phyloP scores from a whole-genome alignment of 495 filamentous ascomycete species.

The Tirmania nivea region DNA sequence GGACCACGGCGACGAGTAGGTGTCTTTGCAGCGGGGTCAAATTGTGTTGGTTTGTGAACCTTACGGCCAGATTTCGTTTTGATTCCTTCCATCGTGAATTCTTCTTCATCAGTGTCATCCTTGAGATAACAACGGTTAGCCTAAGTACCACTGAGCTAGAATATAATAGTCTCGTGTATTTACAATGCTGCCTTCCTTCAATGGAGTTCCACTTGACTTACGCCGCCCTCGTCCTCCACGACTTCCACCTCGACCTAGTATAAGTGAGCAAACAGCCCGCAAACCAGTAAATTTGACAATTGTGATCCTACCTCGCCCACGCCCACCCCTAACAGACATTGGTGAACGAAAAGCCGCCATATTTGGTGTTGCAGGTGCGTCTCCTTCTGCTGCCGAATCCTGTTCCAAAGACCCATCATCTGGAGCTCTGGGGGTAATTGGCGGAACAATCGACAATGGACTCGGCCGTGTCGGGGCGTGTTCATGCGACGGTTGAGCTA shows the following conservation, averaged over 20 bases:
- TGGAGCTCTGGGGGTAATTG: neutral
- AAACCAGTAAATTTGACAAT: no score
- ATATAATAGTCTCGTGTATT: no score
- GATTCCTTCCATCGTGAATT: constrained; percentile 19
- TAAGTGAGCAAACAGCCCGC: no score
- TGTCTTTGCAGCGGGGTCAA: constrained; percentile 37
- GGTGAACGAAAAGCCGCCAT: no score
- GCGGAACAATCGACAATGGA: neutral
- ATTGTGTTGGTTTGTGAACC: constrained; percentile 51
- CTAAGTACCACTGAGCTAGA: neutral
- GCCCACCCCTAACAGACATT: no score
- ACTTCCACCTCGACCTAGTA: neutral
- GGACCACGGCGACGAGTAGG: constrained; percentile 25
- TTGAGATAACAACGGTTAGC: neutral
- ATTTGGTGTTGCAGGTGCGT: no score
- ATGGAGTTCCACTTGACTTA: neutral
- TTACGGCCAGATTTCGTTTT: constrained; percentile 70
- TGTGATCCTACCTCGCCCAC: no score
- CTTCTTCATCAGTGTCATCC: constrained; percentile 14
- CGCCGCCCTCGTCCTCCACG: neutral
- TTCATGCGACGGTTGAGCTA: neutral
- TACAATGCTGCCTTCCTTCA: neutral
- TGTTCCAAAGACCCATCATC: neutral
- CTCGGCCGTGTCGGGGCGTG: neutral
- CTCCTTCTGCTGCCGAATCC: no score